Evolutionary conservation across 108 stramenopile genomes (phyloP).

Genomic region (Chaetoceros muelleri): DNA sequence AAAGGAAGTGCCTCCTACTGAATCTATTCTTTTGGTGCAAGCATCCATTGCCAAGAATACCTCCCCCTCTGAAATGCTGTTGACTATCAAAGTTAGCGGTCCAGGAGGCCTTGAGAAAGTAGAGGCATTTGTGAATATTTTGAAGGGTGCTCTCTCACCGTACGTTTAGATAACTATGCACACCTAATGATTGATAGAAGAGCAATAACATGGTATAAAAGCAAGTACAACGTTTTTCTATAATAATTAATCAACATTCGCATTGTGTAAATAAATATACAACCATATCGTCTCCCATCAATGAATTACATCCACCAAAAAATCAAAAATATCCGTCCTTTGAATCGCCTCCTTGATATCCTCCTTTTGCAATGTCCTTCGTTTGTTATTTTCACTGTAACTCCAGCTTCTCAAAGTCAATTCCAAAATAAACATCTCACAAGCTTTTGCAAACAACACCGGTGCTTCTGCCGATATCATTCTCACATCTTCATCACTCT

Average conservation of each 20-base stretch:
- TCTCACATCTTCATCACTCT: conserved; percentile 92
- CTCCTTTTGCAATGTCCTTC: conserved; percentile 80
- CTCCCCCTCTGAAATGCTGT: conserved; percentile 15
- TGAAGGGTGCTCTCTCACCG: neutral
- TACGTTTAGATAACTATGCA: no score
- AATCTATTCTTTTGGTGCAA: conserved; percentile 56
- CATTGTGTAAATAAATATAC: no score
- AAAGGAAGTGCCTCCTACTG: conserved; percentile 34
- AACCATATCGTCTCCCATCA: conserved; percentile 15
- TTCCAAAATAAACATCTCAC: conserved; percentile 97
- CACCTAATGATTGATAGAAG: no score
- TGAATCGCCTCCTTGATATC: conserved; percentile 81
- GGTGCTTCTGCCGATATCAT: conserved; percentile 98
- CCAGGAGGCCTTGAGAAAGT: conserved; percentile 6
- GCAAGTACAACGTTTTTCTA: no score
- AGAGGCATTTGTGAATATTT: neutral
- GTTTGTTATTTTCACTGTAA: conserved; percentile 67
- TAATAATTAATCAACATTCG: no score
- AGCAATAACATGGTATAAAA: no score
- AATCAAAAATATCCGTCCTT: conserved; percentile 81
- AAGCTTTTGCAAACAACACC: conserved; percentile 97
- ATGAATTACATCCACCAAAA: conserved; percentile 81
- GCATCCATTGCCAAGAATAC: conserved; percentile 44
- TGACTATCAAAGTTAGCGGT: conserved; percentile 52
- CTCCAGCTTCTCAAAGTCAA: conserved; percentile 87